phyloP scores from a whole-genome alignment of 768 basidiomycete genomes.

The Termitomyces sp. region DNA sequence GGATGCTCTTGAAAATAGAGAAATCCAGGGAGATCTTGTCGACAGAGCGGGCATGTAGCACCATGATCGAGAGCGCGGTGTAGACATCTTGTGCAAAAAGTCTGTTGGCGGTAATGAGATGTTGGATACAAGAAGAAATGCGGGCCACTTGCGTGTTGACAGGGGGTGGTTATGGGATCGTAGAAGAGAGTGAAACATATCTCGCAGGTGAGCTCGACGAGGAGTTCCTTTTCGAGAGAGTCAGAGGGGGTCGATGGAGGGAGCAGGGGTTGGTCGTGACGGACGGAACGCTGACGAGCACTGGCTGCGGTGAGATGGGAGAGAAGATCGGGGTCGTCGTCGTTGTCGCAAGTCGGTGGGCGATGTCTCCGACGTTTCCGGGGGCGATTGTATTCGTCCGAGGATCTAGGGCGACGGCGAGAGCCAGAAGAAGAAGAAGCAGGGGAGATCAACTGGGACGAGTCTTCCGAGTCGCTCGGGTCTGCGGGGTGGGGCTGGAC shows the following conservation, averaged over 20 bases:
- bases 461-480: conserved; percentile 16
- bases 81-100: conserved; percentile 87
- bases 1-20: conserved; percentile 80
- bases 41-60: conserved; percentile 78
- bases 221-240: conserved; percentile 55
- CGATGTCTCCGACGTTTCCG: conserved; percentile 11
- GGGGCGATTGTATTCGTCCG: conserved; percentile 8
- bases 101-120: conserved; percentile 37
- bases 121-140: conserved; percentile 8
- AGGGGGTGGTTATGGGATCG: conserved; percentile 88
- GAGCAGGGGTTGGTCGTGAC: conserved; percentile 26
- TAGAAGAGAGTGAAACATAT: conserved; percentile 84
- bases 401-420: conserved; percentile 9
- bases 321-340: conserved; percentile 26
- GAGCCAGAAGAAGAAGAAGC: conserved; percentile 14
- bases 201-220: conserved; percentile 77
- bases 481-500: background rate
- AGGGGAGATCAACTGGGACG: conserved; percentile 7
- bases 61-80: conserved; percentile 89
- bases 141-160: conserved; percentile 74
- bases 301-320: conserved; percentile 30
- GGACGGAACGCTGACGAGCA: conserved; percentile 22
- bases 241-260: conserved; percentile 19
- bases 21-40: conserved; percentile 69
- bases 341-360: conserved; percentile 19